phyloP scores from a whole-genome alignment of 2,329 filamentous ascomycete genomes.

The Lanzia echinophila region DNA sequence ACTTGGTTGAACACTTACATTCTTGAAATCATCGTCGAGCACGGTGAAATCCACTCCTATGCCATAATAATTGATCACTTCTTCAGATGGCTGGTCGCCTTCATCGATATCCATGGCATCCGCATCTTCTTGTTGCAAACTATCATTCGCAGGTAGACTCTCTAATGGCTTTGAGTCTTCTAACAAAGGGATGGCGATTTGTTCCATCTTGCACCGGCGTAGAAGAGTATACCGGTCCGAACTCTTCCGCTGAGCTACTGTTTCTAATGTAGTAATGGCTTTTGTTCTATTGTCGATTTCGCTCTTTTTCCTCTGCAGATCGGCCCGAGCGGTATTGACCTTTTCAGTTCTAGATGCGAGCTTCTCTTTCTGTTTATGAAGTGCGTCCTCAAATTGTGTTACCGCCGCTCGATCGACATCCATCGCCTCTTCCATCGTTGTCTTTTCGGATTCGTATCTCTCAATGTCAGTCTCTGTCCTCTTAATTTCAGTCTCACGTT shows the following conservation, averaged over 20 bases:
- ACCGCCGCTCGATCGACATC: constrained; percentile 69
- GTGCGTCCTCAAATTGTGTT: constrained; percentile 64
- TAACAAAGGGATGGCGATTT: constrained; percentile 76
- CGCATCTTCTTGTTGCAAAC: constrained; percentile 66
- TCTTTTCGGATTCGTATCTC: constrained; percentile 64
- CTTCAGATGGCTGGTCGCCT: constrained; percentile 54
- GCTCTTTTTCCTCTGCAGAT: constrained; percentile 77
- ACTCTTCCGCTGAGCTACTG: constrained; percentile 77
- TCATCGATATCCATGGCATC: constrained; percentile 94
- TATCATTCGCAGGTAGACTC: constrained; percentile 80
- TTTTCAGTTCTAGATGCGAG: constrained; percentile 65
- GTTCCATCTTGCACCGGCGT: constrained; percentile 86
- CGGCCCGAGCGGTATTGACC: constrained; percentile 69
- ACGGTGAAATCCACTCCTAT: constrained; percentile 82
- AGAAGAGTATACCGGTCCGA: constrained; percentile 78
- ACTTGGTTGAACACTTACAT: constrained; percentile 48
- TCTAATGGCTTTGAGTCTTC: constrained; percentile 67
- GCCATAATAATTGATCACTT: constrained; percentile 78
- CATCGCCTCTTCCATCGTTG: constrained; percentile 65
- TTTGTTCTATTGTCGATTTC: constrained; percentile 72
- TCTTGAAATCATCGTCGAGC: constrained; percentile 75
- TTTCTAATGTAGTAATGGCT: constrained; percentile 72
- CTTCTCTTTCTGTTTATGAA: constrained; percentile 62
- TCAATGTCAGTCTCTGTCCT: constrained; percentile 64
- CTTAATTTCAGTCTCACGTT: constrained; percentile 59